phyloP scores from a whole-genome alignment of 768 basidiomycete genomes.

The Boletus subcaerulescens region DNA sequence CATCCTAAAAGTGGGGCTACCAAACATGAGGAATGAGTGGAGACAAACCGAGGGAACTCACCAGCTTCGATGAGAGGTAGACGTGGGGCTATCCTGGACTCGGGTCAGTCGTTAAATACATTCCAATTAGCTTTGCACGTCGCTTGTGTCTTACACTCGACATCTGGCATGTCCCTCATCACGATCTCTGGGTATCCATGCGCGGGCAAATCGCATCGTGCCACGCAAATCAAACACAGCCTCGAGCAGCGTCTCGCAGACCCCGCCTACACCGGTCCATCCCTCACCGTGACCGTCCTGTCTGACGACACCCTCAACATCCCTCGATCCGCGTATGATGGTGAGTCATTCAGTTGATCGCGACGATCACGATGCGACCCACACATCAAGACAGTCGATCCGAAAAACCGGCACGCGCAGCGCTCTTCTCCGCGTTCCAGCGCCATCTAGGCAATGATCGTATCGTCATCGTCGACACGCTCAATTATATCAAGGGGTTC shows the following conservation, averaged over 20 bases:
- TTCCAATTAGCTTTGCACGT: too few relatives aligned
- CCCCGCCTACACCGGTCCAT: slow-evolving; percentile 48
- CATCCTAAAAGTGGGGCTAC: too few relatives aligned
- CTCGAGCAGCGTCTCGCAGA: slow-evolving; percentile 53
- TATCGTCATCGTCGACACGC: slow-evolving; percentile 84
- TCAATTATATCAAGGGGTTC: slow-evolving; percentile 98
- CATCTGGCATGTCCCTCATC: slow-evolving; percentile 60
- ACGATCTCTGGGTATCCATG: slow-evolving; percentile 87
- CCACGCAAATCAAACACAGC: slow-evolving; percentile 55
- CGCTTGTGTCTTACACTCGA: too few relatives aligned
- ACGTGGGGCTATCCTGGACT: too few relatives aligned
- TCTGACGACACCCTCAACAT: slow-evolving; percentile 75
- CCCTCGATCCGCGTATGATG: slow-evolving; percentile 65
- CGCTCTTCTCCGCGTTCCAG: slow-evolving; percentile 80
- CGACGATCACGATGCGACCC: too few relatives aligned
- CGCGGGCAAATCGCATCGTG: slow-evolving; percentile 82
- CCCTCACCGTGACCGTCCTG: slow-evolving; percentile 47
- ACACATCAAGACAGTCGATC: slow-evolving; percentile 50
- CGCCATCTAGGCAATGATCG: slow-evolving; percentile 68
- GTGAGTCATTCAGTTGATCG: slow-evolving; percentile 37
- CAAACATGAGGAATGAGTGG: too few relatives aligned
- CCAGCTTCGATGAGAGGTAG: too few relatives aligned
- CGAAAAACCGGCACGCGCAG: slow-evolving; percentile 86
- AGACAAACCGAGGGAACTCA: too few relatives aligned
- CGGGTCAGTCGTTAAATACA: too few relatives aligned